These are phyloP conservation scores for Ensete glaucum DNA, from an alignment of 176 grass and related monocot genomes.

Conservation along the genomic window DNA sequence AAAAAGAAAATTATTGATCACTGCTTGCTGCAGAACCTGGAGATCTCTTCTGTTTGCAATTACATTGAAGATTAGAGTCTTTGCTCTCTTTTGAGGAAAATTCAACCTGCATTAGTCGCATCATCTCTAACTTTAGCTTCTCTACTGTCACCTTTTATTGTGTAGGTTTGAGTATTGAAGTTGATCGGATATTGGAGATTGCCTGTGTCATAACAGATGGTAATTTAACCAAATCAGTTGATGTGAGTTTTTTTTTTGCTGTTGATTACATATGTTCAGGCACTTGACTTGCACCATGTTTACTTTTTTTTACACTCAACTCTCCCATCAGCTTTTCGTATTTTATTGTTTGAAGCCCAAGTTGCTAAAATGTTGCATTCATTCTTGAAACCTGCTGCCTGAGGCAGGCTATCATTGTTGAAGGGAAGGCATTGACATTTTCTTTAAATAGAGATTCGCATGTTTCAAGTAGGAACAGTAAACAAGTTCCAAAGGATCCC, in stretches of 20 bases:
- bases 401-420: background rate
- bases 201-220: conserved; percentile 84
- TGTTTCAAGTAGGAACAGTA: background rate
- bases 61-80: background rate
- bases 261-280: background rate
- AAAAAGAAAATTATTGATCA: background rate
- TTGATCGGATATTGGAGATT: conserved; percentile 86
- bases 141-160: conserved; percentile 7
- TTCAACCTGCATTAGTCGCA: background rate
- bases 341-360: background rate
- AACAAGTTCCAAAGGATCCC: background rate
- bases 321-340: conserved; percentile 2
- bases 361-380: background rate
- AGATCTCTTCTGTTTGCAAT: background rate
- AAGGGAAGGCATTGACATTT: too few species aligned
- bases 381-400: background rate
- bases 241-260: conserved; percentile 31
- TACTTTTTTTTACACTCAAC: background rate
- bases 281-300: background rate
- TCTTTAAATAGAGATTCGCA: background rate
- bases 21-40: background rate
- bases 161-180: conserved; percentile 71
- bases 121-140: background rate
- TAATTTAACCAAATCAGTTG: conserved; percentile 72
- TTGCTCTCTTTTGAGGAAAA: background rate